Evolutionary conservation across 2,329 filamentous ascomycete species (phyloP), one percentile per base, ranked within the genome.

Genomic region (Fulvia fulva): DNA sequence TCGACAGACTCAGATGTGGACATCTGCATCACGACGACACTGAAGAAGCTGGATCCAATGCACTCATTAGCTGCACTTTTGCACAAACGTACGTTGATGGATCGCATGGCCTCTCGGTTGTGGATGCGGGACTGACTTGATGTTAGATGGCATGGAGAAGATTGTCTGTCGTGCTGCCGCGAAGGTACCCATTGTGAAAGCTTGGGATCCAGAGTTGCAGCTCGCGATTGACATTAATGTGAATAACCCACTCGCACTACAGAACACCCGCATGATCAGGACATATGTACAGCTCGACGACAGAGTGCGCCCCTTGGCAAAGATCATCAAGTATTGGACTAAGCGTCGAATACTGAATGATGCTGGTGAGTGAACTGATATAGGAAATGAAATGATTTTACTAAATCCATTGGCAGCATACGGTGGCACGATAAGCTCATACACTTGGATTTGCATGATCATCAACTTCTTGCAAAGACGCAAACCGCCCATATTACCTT

Each of bases 361-460:
- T 79, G 94, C 94, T 72, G 93, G 92, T 96, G 80, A 79, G 88
- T 54, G 41, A 16, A 14, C 30, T 26, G 11, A 25, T 12, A 12
- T 28, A 23, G 14, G 28, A 21, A 9, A 26, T 19, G 9, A 6
- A 8, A n/a, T 6, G n/a, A n/a, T 16, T 44, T 9, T 50, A 44
- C 60, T 67, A 51, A 67, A 25, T 25, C 25, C 67, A 8, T 32
- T 56, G 26, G 32, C 71, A 95, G 94, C 89, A 58, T 91, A 91
- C 71, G 92, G 94, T 62, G 92, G 91, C 57, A 99, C 94, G 6
- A 81, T 99, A 60, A 97, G 93, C 75, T 99, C 94, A 19, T 99
- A 99, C 72, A 97, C 94, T 22, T 99, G 94, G 94, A 97, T 97
- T 72, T 99, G 94, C 75, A 85, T 99, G 81, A 96, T 97, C 65